Conservation (phyloP, 495 filamentous ascomycete genomes). For the Darksidea phi region DNA sequence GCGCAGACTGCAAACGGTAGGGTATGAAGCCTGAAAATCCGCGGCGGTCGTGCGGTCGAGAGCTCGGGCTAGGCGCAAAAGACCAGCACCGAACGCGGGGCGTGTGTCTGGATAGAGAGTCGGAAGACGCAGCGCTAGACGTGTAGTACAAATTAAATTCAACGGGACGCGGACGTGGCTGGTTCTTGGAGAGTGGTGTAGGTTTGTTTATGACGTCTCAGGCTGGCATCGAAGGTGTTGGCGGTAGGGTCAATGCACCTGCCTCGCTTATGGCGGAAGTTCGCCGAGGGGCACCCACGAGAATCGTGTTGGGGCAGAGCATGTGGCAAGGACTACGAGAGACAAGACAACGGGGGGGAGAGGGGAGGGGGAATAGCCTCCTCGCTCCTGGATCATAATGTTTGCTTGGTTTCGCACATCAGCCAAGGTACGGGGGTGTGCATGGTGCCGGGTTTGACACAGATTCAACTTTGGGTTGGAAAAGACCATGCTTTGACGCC, state of each 20-base stretch:
- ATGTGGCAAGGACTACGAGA: no score
- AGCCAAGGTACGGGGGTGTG: no score
- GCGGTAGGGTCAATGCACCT: not conserved
- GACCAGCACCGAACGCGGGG: constrained; percentile 19
- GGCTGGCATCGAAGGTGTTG: constrained; percentile 21
- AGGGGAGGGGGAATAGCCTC: no score
- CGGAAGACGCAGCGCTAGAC: constrained; percentile 8
- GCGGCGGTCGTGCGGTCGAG: constrained; percentile 30
- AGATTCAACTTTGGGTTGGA: no score
- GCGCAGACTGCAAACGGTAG: constrained; percentile 3
- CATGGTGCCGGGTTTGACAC: no score
- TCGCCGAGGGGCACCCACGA: not conserved
- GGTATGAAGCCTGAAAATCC: constrained; percentile 4
- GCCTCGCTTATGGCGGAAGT: constrained; percentile 8
- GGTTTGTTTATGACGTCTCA: constrained; percentile 3
- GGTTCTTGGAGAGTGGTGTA: not conserved
- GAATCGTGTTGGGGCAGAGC: not conserved
- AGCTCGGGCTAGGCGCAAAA: constrained; percentile 25
- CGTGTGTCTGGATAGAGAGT: not conserved
- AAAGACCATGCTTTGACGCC: no score
- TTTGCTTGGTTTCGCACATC: no score
- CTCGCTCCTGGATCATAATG: no score
- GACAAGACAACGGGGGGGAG: no score
- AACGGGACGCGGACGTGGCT: not conserved
- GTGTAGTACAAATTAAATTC: not conserved